A percentile compares a stretch with the other conserved stretches of the same genome.
phyloP scores from a whole-genome alignment of 2,329 filamentous ascomycete species.

The Phaeosphaeriaceae sp. region DNA sequence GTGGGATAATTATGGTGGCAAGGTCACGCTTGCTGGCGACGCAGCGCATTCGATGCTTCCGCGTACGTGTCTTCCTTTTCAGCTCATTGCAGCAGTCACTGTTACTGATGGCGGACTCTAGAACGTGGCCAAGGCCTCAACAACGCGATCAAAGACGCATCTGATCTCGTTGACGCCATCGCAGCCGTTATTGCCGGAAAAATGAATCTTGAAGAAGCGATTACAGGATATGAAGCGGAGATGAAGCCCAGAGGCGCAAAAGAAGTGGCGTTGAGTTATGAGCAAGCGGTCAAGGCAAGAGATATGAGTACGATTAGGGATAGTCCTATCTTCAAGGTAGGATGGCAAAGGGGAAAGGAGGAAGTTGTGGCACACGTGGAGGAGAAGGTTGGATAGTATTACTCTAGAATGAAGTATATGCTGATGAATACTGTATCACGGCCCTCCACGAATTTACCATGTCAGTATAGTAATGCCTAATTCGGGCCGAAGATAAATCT shows the following conservation, averaged over 20 bases:
- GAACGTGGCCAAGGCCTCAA: neutral
- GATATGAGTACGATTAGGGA: neutral
- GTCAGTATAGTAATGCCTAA: too few relatives aligned
- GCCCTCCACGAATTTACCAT: too few relatives aligned
- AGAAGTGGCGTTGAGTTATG: neutral
- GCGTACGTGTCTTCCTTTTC: neutral
- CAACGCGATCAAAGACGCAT: neutral
- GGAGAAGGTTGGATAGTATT: neutral
- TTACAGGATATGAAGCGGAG: neutral
- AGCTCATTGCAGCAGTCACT: neutral
- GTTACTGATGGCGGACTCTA: neutral
- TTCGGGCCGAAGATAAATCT: too few relatives aligned
- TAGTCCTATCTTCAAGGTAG: neutral
- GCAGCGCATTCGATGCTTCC: neutral
- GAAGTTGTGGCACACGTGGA: neutral
- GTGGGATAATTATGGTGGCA: neutral
- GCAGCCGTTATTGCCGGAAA: neutral
- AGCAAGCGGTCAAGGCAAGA: neutral
- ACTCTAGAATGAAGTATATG: neutral
- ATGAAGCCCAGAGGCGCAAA: neutral
- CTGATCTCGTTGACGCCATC: neutral
- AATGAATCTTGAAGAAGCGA: neutral
- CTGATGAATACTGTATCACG: too few relatives aligned
- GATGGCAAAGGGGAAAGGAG: neutral
- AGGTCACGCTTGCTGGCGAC: neutral